These are phyloP conservation scores for Geotrichum klebahnii DNA, from an alignment of 1,139 yeast species.

Conservation along the genomic window DNA sequence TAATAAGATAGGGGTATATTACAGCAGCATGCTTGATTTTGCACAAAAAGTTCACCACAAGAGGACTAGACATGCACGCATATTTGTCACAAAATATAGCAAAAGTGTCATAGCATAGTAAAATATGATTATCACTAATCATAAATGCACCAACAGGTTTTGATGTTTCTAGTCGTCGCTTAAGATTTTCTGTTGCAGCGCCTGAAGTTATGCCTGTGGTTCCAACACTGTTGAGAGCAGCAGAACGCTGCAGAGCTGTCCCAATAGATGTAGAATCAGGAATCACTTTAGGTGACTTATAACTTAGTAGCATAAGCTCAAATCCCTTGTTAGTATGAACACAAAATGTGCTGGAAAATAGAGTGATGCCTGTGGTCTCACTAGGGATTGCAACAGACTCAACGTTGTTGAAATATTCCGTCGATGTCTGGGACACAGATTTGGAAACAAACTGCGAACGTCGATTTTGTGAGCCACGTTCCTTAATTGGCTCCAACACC, in stretches of 20 bases:
- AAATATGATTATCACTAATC: constrained; percentile 51
- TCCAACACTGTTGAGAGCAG: constrained; percentile 25
- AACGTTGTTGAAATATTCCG: constrained; percentile 40
- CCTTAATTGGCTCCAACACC: constrained; percentile 48
- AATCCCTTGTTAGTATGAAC: constrained; percentile 67
- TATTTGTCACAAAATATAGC: constrained; percentile 65
- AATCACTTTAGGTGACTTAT: constrained; percentile 52
- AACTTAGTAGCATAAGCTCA: constrained; percentile 61
- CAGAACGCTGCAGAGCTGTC: constrained; percentile 18
- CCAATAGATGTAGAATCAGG: constrained; percentile 44
- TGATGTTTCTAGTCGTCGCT: constrained; percentile 30
- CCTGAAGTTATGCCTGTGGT: constrained; percentile 11
- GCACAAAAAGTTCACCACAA: constrained; percentile 60
- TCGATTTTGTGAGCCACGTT: constrained; percentile 40
- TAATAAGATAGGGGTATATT: constrained; percentile 54
- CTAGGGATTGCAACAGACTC: constrained; percentile 37
- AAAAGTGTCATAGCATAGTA: constrained; percentile 68
- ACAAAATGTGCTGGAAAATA: constrained; percentile 49
- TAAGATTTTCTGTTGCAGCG: constrained; percentile 25
- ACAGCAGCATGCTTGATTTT: constrained; percentile 56
- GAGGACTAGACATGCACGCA: constrained; percentile 58
- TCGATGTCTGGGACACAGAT: constrained; percentile 27
- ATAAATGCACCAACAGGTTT: constrained; percentile 64
- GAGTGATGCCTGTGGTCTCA: constrained; percentile 37
- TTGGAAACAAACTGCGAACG: constrained; percentile 31